phyloP scores from a whole-genome alignment of 257 asterid genomes.

The Lycium barbarum region DNA sequence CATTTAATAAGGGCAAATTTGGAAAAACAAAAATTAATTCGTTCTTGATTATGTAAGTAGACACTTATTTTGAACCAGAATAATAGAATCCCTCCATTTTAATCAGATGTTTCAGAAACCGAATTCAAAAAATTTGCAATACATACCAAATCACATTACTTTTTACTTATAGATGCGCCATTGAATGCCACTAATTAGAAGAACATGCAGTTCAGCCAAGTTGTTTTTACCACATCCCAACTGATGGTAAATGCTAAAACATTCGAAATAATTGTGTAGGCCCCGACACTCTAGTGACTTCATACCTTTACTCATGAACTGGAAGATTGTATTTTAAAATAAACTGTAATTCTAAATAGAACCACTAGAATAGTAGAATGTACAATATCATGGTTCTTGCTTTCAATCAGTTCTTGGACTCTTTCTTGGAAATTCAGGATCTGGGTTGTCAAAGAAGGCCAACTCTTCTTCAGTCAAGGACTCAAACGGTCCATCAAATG shows the following conservation, averaged over 20 bases:
- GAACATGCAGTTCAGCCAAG: no score
- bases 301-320: not conserved
- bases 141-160: no score
- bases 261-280: not conserved
- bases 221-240: no score
- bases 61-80: no score
- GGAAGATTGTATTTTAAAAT: not conserved
- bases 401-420: not conserved
- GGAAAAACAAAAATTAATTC: no score
- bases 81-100: no score
- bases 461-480: not conserved
- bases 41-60: no score
- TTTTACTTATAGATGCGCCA: no score
- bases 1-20: no score
- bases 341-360: not conserved
- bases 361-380: not conserved
- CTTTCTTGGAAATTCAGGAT: constrained; percentile 22
- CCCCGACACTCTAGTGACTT: not conserved
- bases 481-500: not conserved
- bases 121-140: no score
- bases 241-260: not conserved
- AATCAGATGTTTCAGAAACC: no score
- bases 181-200: no score
- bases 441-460: constrained; percentile 8
- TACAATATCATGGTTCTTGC: not conserved